Percentiles rank a stretch among this genome's conserved stretches.
These are phyloP conservation scores for Apiosordaria backusii DNA, from an alignment of 495 filamentous ascomycete genomes.

Conservation along the genomic window DNA sequence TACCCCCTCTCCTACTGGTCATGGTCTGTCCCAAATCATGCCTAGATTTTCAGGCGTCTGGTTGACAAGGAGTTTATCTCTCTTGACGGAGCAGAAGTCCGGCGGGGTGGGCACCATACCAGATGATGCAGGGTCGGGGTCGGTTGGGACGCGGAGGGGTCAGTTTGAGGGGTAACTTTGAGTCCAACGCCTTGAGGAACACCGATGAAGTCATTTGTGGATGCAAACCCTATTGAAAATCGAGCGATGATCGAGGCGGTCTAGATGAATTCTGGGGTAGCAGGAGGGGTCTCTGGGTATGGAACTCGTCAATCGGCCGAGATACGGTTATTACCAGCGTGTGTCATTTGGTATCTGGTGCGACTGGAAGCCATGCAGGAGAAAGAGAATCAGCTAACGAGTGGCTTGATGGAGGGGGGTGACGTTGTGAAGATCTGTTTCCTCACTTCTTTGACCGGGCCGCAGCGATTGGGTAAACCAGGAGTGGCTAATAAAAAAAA, in stretches of 20 bases:
- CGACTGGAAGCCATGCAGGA: slow-evolving; percentile 27
- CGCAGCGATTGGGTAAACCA: not conserved
- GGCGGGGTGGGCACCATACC: no score
- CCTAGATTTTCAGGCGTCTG: not conserved
- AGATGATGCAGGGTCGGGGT: not conserved
- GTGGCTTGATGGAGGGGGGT: slow-evolving; percentile 19
- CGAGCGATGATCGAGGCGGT: not conserved
- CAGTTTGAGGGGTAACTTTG: not conserved
- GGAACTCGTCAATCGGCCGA: not conserved
- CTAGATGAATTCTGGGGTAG: not conserved
- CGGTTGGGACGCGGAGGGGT: not conserved
- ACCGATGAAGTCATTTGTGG: not conserved
- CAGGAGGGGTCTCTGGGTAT: not conserved
- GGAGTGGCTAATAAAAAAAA: not conserved
- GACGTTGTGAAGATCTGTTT: not conserved
- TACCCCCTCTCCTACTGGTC: not conserved
- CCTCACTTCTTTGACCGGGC: not conserved
- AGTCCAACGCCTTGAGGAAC: not conserved
- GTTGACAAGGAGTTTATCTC: no score
- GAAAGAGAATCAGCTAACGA: slow-evolving; percentile 21
- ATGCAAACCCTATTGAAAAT: not conserved
- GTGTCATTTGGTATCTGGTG: slow-evolving; percentile 26
- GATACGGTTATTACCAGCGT: not conserved
- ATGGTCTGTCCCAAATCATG: not conserved
- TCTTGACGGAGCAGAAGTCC: no score